Percentiles rank a stretch among this genome's conserved stretches.
phyloP scores from a whole-genome alignment of 768 basidiomycete species.

The Boletellus ananiceps region DNA sequence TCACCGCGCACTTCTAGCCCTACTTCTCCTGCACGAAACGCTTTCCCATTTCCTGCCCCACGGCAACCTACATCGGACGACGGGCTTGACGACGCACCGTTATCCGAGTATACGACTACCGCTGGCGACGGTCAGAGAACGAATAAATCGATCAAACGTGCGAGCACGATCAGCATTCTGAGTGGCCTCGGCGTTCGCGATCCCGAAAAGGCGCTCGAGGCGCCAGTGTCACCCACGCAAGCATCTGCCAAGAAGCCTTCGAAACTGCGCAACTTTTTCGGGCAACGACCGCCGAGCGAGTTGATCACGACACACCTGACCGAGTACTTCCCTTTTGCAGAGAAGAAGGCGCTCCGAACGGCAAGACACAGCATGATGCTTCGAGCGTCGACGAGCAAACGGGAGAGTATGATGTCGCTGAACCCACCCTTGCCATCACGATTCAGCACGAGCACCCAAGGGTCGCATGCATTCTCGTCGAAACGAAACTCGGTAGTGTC shows the following conservation, averaged over 20 bases:
- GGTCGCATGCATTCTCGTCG: constrained; percentile 43
- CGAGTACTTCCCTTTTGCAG: constrained; percentile 93
- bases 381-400: constrained; percentile 45
- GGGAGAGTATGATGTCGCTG: constrained; percentile 41
- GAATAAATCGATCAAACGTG: constrained; percentile 57
- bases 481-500: constrained; percentile 39
- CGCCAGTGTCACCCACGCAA: constrained; percentile 48
- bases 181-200: constrained; percentile 89
- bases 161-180: constrained; percentile 91
- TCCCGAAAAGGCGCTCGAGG: constrained; percentile 61
- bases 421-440: constrained; percentile 41
- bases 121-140: constrained; percentile 25
- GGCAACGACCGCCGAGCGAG: constrained; percentile 95
- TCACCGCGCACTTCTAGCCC: constrained; percentile 32
- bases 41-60: constrained; percentile 8
- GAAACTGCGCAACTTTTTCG: constrained; percentile 93
- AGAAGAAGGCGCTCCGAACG: constrained; percentile 87
- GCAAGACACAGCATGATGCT: constrained; percentile 85
- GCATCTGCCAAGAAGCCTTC: constrained; percentile 42
- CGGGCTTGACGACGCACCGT: constrained; percentile 33
- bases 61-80: constrained; percentile 27
- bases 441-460: constrained; percentile 34
- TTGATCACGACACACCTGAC: constrained; percentile 91
- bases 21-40: constrained; percentile 26
- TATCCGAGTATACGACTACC: constrained; percentile 30